Evolutionary conservation across 1,139 yeast genomes (phyloP), one percentile per base, ranked within the genome.

Genomic region (Saccharomyces hybrid): DNA sequence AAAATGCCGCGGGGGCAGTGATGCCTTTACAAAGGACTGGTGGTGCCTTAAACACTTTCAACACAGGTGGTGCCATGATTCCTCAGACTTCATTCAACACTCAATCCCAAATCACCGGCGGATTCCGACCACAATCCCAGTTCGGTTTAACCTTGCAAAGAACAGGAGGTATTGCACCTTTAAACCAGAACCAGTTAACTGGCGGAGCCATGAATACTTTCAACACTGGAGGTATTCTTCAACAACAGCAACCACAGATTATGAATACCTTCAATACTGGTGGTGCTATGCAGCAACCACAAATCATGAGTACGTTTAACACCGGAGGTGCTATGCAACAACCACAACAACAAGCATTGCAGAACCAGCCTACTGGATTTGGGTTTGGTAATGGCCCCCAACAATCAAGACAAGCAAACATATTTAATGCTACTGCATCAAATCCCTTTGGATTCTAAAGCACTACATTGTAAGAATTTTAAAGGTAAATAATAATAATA

Each of bases 361-460:
- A 83, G 63, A 75, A 86, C 2, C 93, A 86, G 66, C 90, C 93
- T 48, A 86, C 93, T 1, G 88, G 88, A 5, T 83, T 81, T 63
- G 89, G 88, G 3, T 84, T 84, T 65, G 82, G 81, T 58, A 75
- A 77, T 57, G 82, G 70, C n/a, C 73, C 73, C 20, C 79, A 74
- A 60, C 78, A 81, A 63, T 80, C 82, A 52, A 86, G 86, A 69
- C 77, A 81, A 68, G 97, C 97, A 25, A 91, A 91, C 65, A 73
- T 91, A 60, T 87, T 81, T 54, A 87, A 91, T 60, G 98, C 98
- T 5, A 82, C 96, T 2, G 89, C 97, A 2, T 91, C 85, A 61
- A 91, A 91, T 73, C 98, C 98, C 41, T 91, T 91, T 75, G 98
- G 98, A 3, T 90, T 91, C 68, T 88, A 75, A 59, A 16, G 9